Evolutionary conservation across 2,329 filamentous ascomycete genomes (phyloP), one percentile per base, ranked within the genome.

Genomic region (Botryotinia narcissicola): DNA sequence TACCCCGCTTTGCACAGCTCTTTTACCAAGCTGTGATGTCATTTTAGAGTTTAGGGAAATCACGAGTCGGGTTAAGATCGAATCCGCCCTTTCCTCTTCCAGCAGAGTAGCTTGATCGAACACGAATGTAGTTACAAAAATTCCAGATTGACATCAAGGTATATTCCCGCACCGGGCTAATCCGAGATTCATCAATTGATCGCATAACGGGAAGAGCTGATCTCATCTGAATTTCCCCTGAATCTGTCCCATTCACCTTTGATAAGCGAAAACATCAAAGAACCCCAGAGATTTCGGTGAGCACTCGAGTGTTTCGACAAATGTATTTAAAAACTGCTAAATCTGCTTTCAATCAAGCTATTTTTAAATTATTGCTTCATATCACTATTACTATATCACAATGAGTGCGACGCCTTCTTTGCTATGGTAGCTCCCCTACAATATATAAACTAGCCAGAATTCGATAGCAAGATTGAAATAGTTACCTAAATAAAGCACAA

Each of bases 1-100:
- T 40, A 40, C 64, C 46, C 64, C 64, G 46, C 64, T 67, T 54
- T 67, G 46, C 64, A 22, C 46, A 40, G 29, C 44, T 51, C 48
- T 57, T 7, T n/a, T 57, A 57, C 16, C 9, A 46, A 32, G 14
- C 25, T n/a, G 22, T 54, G 42, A 66, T 66, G 62, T 48, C 29
- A 48, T 61, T 40, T 40, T 62, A 18, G 8, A 37, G 32, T 51
- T 16, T 51, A 22, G 22, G 10, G 44, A 6, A 48, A 66, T 66
- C 32, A n/a, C 32, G 44, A 66, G 32, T 37, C 44, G 20, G 42
- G n/a, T 64, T 29, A 35, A 48, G 29, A 44, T 46, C 62, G 42
- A 42, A 35, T 16, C 18, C 10, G 29, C 22, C 12, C 62, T 46
- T 25, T 35, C 42, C 42, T 46, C 22, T 60, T 60, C n/a, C 14